Percentiles rank a stretch among this genome's conserved stretches.
Evolutionary conservation across 164 flowering plant genomes (phyloP).

Genomic region (Protea cynaroides): DNA sequence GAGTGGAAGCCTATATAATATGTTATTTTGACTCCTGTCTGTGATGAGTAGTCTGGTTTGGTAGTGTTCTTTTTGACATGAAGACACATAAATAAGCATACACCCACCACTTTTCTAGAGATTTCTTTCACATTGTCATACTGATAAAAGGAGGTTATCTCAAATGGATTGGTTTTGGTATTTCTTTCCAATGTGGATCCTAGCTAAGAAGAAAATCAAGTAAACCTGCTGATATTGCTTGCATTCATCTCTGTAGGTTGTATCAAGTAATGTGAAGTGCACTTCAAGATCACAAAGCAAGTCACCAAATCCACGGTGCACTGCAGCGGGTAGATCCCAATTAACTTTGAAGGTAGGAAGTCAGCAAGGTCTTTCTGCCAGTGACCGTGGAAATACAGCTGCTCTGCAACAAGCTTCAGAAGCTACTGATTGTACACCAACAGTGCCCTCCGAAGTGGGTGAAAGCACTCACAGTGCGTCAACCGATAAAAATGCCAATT

Average conservation of each 20-base stretch:
- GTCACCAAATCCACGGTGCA: slow-evolving; percentile 19
- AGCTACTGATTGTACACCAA: slow-evolving; percentile 1
- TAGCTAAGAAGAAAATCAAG: neutral
- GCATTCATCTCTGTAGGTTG: slow-evolving; percentile 14
- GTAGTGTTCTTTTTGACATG: neutral
- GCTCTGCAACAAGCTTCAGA: slow-evolving; percentile 12
- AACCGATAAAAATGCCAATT: slow-evolving; percentile 1
- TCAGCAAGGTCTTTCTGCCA: slow-evolving; percentile 6
- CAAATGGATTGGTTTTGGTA: neutral
- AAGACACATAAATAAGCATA: neutral
- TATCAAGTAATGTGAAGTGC: slow-evolving; percentile 10
- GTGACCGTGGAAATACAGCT: slow-evolving; percentile 4
- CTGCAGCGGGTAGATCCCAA: slow-evolving; percentile 13
- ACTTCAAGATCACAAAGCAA: slow-evolving; percentile 11
- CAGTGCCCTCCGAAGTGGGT: slow-evolving; percentile 2
- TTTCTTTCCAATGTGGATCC: neutral
- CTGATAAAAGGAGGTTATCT: too few relatives aligned
- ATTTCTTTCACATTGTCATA: neutral
- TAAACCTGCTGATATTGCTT: neutral
- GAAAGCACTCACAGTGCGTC: slow-evolving; percentile 8
- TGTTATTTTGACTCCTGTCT: neutral
- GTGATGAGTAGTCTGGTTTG: neutral
- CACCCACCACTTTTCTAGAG: neutral
- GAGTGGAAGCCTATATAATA: neutral
- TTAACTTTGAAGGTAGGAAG: slow-evolving; percentile 13